Base-by-base conservation (phyloP, 202 grass and related monocot species). In the Carex sylvatica region DNA sequence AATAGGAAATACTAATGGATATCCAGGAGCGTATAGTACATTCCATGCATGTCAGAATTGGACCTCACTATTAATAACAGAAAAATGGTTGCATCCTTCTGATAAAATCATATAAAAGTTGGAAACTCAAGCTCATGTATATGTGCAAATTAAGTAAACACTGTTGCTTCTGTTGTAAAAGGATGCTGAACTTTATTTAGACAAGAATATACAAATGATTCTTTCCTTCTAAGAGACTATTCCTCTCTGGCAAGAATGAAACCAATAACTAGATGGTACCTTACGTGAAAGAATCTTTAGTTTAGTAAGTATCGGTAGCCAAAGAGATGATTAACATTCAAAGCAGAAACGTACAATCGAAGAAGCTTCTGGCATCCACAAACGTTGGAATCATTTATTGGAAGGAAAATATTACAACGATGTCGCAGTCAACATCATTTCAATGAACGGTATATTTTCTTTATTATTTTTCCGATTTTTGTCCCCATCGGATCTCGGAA, bases 191-290 rank as follows among this genome's bases (percentile, higher is more conserved):
- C 68, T 71, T 47, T 24, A 71, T 19, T 73, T 73, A 15, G 44
- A 73, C 40, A 49, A 49, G 9, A 72, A 24, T 24, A 51, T 16
- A 5, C 12, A 74, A 30, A 31, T 24, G 46, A 74, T 70, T 70
- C 36, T 74, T 74, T 54, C 71, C 71, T 74, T 74, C 12, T 15
- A 54, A 74, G 70, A 74, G 47, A 30, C 70, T 30, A 7, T 31
- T 53, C 70, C 47, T 74, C 42, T 74, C 46, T 73, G 19, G 46
- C 12, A 73, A 73, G 70, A 73, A 46, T 51, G 44, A 46, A 73
- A 26, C 12, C 44, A 73, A 73, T 73, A 73, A 73, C 51, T 26
- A 73, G 44, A 51, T 24, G 46, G 46, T 30, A 53, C 19, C 44
- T 74, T 74, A 74, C 70, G 7, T 74, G 12, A 46, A 74, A 53